Conservation (phyloP, 2,329 filamentous ascomycete species). For the Colletotrichum spinosum region DNA sequence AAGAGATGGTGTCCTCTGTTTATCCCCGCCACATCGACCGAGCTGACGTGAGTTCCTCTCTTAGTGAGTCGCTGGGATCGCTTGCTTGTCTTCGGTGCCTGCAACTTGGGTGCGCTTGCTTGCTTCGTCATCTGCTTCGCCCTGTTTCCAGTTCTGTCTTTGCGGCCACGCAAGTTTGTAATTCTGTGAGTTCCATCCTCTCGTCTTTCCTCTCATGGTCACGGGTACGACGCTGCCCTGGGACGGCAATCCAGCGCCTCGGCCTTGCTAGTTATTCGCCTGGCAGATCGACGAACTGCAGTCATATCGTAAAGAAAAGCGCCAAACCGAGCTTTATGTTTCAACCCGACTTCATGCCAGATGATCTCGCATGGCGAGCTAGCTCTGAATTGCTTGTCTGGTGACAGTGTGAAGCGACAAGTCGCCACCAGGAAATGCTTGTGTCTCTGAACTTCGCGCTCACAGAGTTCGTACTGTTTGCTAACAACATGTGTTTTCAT, state of each 20-base stretch:
- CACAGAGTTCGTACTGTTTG: neutral
- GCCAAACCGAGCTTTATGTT: conserved; percentile 43
- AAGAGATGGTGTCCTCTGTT: conserved; percentile 38
- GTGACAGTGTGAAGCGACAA: conserved; percentile 32
- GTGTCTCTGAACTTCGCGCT: neutral
- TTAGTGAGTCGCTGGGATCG: conserved; percentile 98
- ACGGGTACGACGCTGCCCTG: conserved; percentile 1
- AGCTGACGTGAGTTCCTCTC: conserved; percentile 45
- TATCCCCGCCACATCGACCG: conserved; percentile 40
- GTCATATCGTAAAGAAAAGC: neutral
- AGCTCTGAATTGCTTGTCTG: conserved; percentile 21
- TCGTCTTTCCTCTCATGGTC: conserved; percentile 25
- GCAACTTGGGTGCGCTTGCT: conserved; percentile 88
- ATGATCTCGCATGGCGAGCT: conserved; percentile 42
- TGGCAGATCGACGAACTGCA: conserved; percentile 22
- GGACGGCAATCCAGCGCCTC: no score
- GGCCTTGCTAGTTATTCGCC: conserved; percentile 18
- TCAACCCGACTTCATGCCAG: conserved; percentile 49
- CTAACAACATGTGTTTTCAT: conserved; percentile 46
- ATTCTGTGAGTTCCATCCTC: conserved; percentile 81
- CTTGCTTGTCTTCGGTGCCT: conserved; percentile 89
- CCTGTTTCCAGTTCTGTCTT: conserved; percentile 84
- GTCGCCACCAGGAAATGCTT: neutral
- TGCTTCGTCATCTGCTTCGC: conserved; percentile 96
- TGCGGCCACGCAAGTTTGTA: conserved; percentile 92